Conservation (phyloP, 495 filamentous ascomycete species). For the Xylaria sp. region DNA sequence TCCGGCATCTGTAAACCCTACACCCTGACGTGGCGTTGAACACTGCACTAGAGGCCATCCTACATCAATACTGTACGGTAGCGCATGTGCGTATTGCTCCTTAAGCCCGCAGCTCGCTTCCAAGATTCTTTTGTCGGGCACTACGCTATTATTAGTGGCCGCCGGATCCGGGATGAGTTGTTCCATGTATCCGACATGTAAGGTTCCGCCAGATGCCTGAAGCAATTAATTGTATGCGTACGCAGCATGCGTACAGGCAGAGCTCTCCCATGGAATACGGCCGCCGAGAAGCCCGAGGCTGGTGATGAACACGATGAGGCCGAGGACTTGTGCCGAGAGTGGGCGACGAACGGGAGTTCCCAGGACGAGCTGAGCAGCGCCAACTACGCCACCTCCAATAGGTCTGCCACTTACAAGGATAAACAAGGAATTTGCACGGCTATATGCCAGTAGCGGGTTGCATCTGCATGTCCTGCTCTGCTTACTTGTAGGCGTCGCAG, state of each 20-base stretch:
- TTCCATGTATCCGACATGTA: background rate
- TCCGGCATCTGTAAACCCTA: background rate
- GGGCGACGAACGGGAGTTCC: background rate
- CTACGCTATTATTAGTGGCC: conserved; percentile 12
- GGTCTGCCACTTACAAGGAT: background rate
- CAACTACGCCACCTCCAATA: conserved; percentile 9
- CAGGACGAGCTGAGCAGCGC: conserved; percentile 12
- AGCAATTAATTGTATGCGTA: conserved; percentile 11
- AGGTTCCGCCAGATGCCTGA: background rate
- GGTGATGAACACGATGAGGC: background rate
- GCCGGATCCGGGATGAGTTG: conserved; percentile 16
- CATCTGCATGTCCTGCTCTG: background rate
- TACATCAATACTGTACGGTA: conserved; percentile 5
- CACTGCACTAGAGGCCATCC: background rate
- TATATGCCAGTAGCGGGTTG: background rate
- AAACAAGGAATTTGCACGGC: conserved; percentile 6
- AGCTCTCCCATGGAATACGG: background rate
- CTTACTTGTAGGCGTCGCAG: background rate
- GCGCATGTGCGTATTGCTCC: conserved; percentile 9
- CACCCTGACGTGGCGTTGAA: conserved; percentile 4
- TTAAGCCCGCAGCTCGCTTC: conserved; percentile 18
- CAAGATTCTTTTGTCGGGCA: background rate
- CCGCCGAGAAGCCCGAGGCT: conserved; percentile 1
- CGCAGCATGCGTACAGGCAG: no score
- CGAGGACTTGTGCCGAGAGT: background rate